These are phyloP conservation scores for Dipodascus albidus DNA, from an alignment of 805 yeast genomes.

Conservation along the genomic window DNA sequence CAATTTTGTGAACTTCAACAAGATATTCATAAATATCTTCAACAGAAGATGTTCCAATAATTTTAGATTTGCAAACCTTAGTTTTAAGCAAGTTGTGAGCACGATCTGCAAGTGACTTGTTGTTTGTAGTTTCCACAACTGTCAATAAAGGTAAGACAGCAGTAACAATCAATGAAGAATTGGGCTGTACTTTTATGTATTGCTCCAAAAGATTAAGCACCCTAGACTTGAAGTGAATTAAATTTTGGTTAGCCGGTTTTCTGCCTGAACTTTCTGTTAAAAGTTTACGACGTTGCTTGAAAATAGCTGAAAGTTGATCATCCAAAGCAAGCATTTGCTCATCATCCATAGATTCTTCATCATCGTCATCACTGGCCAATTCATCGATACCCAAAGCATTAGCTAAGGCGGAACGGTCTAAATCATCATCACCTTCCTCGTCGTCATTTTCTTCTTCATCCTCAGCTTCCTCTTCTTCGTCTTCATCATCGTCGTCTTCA, in stretches of 20 bases:
- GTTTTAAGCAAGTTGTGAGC: slow-evolving; percentile 61
- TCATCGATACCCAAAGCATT: slow-evolving; percentile 17
- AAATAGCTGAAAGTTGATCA: slow-evolving; percentile 68
- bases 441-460: slow-evolving; percentile 24
- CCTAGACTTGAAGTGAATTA: slow-evolving; percentile 67
- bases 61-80: slow-evolving; percentile 41
- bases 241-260: slow-evolving; percentile 35
- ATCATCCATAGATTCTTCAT: slow-evolving; percentile 84
- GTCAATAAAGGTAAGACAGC: slow-evolving; percentile 45
- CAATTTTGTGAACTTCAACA: slow-evolving; percentile 28
- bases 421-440: slow-evolving; percentile 25
- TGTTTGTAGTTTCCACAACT: slow-evolving; percentile 56
- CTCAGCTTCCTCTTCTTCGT: slow-evolving; percentile 26
- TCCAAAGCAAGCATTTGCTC: slow-evolving; percentile 95
- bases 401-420: slow-evolving; percentile 25
- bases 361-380: slow-evolving; percentile 33
- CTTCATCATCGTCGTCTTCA: slow-evolving; percentile 28
- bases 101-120: slow-evolving; percentile 58
- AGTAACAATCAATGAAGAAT: slow-evolving; percentile 28
- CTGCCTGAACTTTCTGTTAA: slow-evolving; percentile 35
- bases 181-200: slow-evolving; percentile 38
- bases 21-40: slow-evolving; percentile 16
- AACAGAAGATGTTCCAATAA: slow-evolving; percentile 14
- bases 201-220: slow-evolving; percentile 67
- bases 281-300: slow-evolving; percentile 69